A percentile compares a stretch with the other conserved stretches of the same genome.
Conservation (phyloP, 2,329 filamentous ascomycete species). For the Ramichloridium luteum region DNA sequence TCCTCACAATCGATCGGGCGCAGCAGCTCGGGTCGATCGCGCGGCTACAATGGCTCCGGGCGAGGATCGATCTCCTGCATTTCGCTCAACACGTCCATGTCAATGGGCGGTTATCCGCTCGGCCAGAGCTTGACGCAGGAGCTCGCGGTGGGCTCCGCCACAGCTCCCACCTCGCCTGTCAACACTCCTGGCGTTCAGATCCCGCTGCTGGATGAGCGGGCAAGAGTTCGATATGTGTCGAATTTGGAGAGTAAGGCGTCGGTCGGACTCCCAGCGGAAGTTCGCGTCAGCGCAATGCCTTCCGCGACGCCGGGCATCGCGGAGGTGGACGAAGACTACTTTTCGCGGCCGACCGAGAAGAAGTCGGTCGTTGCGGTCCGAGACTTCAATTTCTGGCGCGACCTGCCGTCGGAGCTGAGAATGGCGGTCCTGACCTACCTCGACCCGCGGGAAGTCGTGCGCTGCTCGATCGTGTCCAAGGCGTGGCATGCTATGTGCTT, state of each 20-base stretch:
- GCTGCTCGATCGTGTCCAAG: slow-evolving; percentile 64
- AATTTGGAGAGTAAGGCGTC: slow-evolving; percentile 38
- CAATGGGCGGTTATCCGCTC: slow-evolving; percentile 41
- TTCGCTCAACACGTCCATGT: slow-evolving; percentile 42
- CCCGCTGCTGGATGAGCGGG: slow-evolving; percentile 40
- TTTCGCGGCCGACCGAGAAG: slow-evolving; percentile 26
- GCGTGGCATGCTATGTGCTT: slow-evolving; percentile 74
- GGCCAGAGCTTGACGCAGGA: slow-evolving; percentile 44
- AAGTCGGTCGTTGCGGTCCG: slow-evolving; percentile 19
- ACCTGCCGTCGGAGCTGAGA: slow-evolving; percentile 71
- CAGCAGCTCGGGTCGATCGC: slow-evolving; percentile 51
- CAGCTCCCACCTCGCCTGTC: slow-evolving; percentile 42
- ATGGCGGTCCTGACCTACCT: slow-evolving; percentile 67
- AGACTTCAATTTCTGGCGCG: slow-evolving; percentile 61
- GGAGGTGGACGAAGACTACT: slow-evolving; percentile 35
- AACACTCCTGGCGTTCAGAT: slow-evolving; percentile 34
- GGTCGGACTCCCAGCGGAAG: slow-evolving; percentile 51
- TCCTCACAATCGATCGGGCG: slow-evolving; percentile 63
- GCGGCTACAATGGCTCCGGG: slow-evolving; percentile 50
- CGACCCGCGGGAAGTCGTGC: slow-evolving; percentile 67
- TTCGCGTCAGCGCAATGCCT: slow-evolving; percentile 38
- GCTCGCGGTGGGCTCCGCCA: slow-evolving; percentile 44
- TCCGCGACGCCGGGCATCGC: slow-evolving; percentile 22
- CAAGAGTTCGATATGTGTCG: slow-evolving; percentile 45
- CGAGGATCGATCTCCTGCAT: slow-evolving; percentile 56